Evolutionary conservation across 2,329 filamentous ascomycete genomes (phyloP), one percentile per base, ranked within the genome.

Genomic region (Exserohilum rostratum): DNA sequence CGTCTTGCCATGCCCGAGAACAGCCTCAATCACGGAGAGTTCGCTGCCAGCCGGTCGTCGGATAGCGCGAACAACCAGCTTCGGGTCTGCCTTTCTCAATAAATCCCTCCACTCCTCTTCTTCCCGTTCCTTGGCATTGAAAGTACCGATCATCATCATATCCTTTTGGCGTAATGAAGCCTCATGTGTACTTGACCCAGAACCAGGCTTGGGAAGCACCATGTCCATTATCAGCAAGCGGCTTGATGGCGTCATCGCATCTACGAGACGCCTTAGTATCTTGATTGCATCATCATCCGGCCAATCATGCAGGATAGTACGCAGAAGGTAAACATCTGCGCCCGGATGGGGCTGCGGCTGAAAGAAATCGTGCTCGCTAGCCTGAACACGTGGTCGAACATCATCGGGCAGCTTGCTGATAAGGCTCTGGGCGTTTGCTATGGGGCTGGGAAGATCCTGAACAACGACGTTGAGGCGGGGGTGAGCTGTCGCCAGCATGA

Each of bases 261-360:
- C n/a, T 3, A 35, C 33, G 10, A 35, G 31, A 46, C 33, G 11
- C 33, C 17, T 35, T 22, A 56, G 39, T 22, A 56, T 56, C 6
- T 42, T 47, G 3, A 43, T 31, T 27, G 53, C 53, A 12, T 47
- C 42, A 85, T 78, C 77, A 11, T 82, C 83, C 0, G 82, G 80
- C 71, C 84, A 83, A 69, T 86, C 84, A 64, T 86, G 83, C 6
- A 87, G 70, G 58, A 86, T 84, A 77, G 79, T 82, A 38, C 82
- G 79, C 69, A 85, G 80, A 62, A 81, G 79, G 69, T 85, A 86
- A 3, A 84, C 79, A 35, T 53, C 50, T 15, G 50, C 50, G 20
- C 35, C 42, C 9, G 10, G 9, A 42, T 35, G 18, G n/a, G 44
- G 31, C 31, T 46, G 44, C 15, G 44, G 44, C 17, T 35, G 30